Evolutionary conservation across 768 basidiomycete genomes (phyloP).

Genomic region (Cystofilobasidium capitatum): DNA sequence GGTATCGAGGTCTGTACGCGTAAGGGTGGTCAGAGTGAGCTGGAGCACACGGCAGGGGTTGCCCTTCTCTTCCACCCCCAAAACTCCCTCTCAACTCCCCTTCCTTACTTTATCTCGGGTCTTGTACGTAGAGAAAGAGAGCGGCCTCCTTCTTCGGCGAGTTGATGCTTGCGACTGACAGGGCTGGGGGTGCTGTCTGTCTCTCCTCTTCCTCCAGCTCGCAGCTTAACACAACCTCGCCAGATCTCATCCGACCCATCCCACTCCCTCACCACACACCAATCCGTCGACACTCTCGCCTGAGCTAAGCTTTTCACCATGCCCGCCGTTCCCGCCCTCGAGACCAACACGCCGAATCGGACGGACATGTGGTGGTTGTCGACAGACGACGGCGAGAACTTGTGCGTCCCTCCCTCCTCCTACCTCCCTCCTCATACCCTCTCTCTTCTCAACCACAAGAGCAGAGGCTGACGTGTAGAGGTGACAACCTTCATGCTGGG

Average conservation of each 20-base stretch:
- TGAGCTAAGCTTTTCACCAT: slow-evolving; percentile 38
- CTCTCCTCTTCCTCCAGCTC: no score
- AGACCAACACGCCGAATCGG: slow-evolving; percentile 86
- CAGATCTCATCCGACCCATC: not conserved
- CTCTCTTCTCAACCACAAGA: not conserved
- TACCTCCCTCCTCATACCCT: not conserved
- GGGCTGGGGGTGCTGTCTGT: no score
- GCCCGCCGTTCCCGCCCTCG: slow-evolving; percentile 26
- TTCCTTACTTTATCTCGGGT: no score
- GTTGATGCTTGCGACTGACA: no score
- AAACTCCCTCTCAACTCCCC: no score
- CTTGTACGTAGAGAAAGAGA: no score
- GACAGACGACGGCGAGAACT: slow-evolving; percentile 70
- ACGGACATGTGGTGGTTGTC: slow-evolving; percentile 79
- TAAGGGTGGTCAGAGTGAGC: no score
- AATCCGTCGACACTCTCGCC: not conserved
- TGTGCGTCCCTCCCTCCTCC: slow-evolving; percentile 52
- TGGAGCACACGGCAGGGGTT: no score
- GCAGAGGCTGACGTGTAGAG: not conserved
- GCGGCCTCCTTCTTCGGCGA: no score
- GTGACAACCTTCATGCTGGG: slow-evolving; percentile 20
- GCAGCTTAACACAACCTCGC: no score
- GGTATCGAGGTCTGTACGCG: no score
- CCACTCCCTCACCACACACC: not conserved
- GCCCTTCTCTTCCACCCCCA: no score